Base-by-base conservation (phyloP, 2,329 filamentous ascomycete genomes). In the Aspergillus cejpii region DNA sequence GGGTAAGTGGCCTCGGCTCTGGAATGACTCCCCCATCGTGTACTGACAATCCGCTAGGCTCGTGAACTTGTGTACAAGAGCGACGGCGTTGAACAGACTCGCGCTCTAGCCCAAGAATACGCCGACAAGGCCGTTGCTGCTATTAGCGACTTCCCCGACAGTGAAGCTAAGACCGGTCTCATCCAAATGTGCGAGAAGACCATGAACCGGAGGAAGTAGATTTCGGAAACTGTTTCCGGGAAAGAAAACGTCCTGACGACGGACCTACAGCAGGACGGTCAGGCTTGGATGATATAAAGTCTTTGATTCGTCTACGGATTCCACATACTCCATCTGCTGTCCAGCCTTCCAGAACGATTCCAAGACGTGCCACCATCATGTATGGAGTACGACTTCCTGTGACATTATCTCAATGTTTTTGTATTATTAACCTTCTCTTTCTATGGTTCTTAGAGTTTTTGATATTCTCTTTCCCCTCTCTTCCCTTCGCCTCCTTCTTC, bases 141-240 rank as follows among this genome's bases (percentile, higher is more conserved):
- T n/a, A 86, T 98, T 59, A 76, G 78, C 52, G 71, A 74, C 37
- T 95, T 98, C 67, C 92, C 92, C 5, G 84, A 90, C n/a, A 91
- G 89, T 64, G 91, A 97, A 53, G 92, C 92, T 47, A 97, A 95
- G 73, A 79, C 85, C 23, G 91, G 91, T 0, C 74, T 98, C 31
- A 74, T 95, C 37, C 88, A 96, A 61, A 96, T 97, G 87, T 94
- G 89, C 55, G 79, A 84, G 57, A 96, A 95, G 74, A 89, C 90
- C 12, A 80, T 95, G 73, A 84, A 88, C 69, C 79, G 91, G 60
- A 78, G 88, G 65, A 96, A 95, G 69, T 97, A 61, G 52, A 57
- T 14, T 23, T 24, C 6, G 23, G 27, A 29, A 15, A 11, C 8
- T n/a, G 17, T 5, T 15, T 6, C 31, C n/a, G n/a, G n/a, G 17